A percentile compares a stretch with the other conserved stretches of the same genome.
These are phyloP conservation scores for Pythium phragmitis DNA, from an alignment of 352 stramenopile species.

Conservation along the genomic window DNA sequence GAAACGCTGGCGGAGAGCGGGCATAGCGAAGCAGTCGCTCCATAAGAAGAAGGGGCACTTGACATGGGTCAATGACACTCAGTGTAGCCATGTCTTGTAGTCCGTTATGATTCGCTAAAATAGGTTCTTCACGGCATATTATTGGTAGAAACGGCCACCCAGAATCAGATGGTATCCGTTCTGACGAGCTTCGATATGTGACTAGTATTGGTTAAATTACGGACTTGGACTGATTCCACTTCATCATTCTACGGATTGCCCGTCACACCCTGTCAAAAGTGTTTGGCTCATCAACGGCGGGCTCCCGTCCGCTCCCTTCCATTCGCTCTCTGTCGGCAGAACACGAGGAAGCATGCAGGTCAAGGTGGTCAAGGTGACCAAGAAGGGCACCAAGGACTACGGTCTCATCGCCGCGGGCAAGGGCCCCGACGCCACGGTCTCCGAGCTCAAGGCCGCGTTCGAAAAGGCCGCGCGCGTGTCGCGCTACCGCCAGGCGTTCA, in stretches of 20 bases:
- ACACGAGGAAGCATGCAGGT: slow-evolving; percentile 46
- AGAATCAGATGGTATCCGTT: background rate
- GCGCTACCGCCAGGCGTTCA: slow-evolving; percentile 62
- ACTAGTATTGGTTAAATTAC: background rate
- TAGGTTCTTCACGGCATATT: background rate
- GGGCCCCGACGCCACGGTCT: slow-evolving; percentile 36
- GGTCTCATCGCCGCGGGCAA: slow-evolving; percentile 39
- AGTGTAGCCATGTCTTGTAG: no score
- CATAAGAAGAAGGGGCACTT: no score
- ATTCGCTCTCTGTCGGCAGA: background rate
- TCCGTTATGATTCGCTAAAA: background rate
- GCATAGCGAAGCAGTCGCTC: no score
- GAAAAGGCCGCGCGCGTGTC: slow-evolving; percentile 48
- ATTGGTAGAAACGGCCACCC: background rate
- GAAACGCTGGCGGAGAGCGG: background rate
- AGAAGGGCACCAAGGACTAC: slow-evolving; percentile 55
- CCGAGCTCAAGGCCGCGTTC: slow-evolving; percentile 58
- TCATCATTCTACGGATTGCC: background rate
- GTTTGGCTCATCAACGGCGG: slow-evolving; percentile 12
- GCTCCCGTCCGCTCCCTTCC: background rate
- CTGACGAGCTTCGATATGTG: background rate
- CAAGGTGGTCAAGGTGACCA: slow-evolving; percentile 56
- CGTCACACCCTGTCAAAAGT: slow-evolving; percentile 3
- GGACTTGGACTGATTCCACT: slow-evolving; percentile 10
- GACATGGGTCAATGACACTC: no score